phyloP scores from a whole-genome alignment of 2,329 filamentous ascomycete species.

The Botrytis deweyae region DNA sequence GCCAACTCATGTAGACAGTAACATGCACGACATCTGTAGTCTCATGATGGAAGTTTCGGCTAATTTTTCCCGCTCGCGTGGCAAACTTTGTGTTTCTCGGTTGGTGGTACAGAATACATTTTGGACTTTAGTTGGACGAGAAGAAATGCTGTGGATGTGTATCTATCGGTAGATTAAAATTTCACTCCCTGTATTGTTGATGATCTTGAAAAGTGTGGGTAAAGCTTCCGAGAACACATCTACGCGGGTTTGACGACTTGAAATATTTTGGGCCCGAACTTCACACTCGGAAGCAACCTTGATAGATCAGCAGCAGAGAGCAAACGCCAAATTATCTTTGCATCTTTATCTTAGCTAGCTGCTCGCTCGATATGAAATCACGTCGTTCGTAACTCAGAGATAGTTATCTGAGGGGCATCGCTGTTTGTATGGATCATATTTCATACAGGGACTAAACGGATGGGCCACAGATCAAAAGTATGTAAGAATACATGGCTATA shows the following conservation, averaged over 20 bases:
- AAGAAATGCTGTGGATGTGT: not conserved
- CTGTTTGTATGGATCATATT: not conserved
- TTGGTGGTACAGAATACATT: not conserved
- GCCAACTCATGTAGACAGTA: not conserved
- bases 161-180: not conserved
- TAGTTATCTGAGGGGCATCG: not conserved
- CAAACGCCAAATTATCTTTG: not conserved
- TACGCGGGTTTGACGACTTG: not conserved
- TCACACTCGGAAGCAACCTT: not conserved
- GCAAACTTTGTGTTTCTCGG: not conserved
- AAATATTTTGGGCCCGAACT: not conserved
- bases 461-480: not conserved
- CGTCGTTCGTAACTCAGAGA: not conserved
- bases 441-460: not conserved
- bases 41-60: not conserved
- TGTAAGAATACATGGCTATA: not conserved
- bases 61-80: not conserved
- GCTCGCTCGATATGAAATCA: too few relatives aligned
- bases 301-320: not conserved
- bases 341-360: not conserved
- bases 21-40: not conserved
- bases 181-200: fast-evolving
- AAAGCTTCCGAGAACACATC: not conserved
- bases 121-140: not conserved
- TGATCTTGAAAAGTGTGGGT: not conserved